Evolutionary conservation across 495 filamentous ascomycete species (phyloP).

Genomic region (Aspergillus egyptiacus): DNA sequence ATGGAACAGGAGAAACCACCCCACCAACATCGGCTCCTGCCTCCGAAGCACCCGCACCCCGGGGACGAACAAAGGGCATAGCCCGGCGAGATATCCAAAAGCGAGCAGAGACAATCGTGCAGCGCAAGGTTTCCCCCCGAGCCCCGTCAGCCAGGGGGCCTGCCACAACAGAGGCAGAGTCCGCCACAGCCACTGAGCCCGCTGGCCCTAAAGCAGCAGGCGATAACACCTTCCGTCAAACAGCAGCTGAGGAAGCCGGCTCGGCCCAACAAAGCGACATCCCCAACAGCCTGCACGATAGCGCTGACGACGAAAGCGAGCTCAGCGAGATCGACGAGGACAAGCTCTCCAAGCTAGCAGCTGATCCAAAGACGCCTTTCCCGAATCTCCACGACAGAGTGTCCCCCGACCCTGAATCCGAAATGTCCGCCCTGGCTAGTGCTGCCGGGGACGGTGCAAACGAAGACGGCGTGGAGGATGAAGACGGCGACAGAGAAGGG

Average conservation of each 20-base stretch:
- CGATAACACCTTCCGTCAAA: background rate
- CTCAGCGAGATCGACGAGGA: conserved; percentile 61
- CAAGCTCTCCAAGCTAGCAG: conserved; percentile 38
- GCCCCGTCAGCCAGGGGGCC: conserved; percentile 24
- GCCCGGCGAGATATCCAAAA: conserved; percentile 58
- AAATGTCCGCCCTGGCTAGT: conserved; percentile 23
- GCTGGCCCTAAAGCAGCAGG: conserved; percentile 20
- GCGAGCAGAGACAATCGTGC: conserved; percentile 53
- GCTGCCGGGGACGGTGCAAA: conserved; percentile 23
- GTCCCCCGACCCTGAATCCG: conserved; percentile 22
- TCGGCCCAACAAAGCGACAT: conserved; percentile 36
- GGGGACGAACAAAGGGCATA: conserved; percentile 53
- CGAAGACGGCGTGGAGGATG: conserved; percentile 19
- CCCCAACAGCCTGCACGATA: conserved; percentile 62
- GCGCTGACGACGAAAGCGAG: conserved; percentile 76
- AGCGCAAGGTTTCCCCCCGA: conserved; percentile 36
- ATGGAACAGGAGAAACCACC: conserved; percentile 31
- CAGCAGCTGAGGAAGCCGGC: conserved; percentile 14
- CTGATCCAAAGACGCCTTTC: conserved; percentile 31
- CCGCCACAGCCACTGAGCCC: conserved; percentile 9
- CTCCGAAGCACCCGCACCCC: conserved; percentile 39
- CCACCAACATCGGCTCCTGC: conserved; percentile 31
- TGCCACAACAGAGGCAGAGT: conserved; percentile 22
- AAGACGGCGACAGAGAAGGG: conserved; percentile 20
- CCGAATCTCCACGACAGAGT: conserved; percentile 29